phyloP scores from a whole-genome alignment of 768 basidiomycete genomes.

The Udeniomyces megalosporus region DNA sequence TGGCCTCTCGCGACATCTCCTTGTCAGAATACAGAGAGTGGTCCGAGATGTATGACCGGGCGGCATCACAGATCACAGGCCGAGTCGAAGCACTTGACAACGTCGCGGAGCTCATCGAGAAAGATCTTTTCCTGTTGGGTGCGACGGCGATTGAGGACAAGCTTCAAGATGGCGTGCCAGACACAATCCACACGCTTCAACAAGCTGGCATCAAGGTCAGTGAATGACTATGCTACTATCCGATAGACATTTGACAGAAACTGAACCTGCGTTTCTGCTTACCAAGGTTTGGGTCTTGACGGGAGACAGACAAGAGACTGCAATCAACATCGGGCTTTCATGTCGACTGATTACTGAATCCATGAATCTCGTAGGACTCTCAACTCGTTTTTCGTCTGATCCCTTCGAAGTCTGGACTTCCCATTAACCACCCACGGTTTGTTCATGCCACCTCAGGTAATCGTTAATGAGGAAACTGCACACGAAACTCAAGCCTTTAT shows the following conservation, averaged over 20 bases:
- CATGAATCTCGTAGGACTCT: constrained; percentile 80
- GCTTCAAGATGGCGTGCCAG: constrained; percentile 93
- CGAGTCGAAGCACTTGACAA: constrained; percentile 86
- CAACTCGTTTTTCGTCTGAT: not conserved
- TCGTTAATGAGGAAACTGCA: constrained; percentile 77
- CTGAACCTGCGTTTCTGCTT: not conserved
- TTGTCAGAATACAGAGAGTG: constrained; percentile 82
- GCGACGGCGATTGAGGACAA: constrained; percentile 99
- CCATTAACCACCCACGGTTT: not conserved
- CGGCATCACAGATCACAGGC: constrained; percentile 76
- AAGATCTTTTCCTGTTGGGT: constrained; percentile 77
- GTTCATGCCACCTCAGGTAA: constrained; percentile 42
- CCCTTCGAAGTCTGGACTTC: too few species aligned
- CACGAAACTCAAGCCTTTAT: constrained; percentile 72
- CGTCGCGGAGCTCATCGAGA: constrained; percentile 90
- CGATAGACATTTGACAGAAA: too few species aligned
- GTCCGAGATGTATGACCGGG: constrained; percentile 73
- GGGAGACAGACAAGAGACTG: constrained; percentile 95
- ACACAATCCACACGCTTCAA: constrained; percentile 91
- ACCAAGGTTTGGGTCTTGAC: constrained; percentile 90
- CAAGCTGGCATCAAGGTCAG: constrained; percentile 89
- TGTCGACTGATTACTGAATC: constrained; percentile 93
- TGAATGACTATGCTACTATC: too few species aligned
- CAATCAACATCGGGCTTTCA: constrained; percentile 97
- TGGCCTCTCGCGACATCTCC: constrained; percentile 83